phyloP scores from a whole-genome alignment of 2,329 filamentous ascomycete genomes.

The Aspergillus ustus region DNA sequence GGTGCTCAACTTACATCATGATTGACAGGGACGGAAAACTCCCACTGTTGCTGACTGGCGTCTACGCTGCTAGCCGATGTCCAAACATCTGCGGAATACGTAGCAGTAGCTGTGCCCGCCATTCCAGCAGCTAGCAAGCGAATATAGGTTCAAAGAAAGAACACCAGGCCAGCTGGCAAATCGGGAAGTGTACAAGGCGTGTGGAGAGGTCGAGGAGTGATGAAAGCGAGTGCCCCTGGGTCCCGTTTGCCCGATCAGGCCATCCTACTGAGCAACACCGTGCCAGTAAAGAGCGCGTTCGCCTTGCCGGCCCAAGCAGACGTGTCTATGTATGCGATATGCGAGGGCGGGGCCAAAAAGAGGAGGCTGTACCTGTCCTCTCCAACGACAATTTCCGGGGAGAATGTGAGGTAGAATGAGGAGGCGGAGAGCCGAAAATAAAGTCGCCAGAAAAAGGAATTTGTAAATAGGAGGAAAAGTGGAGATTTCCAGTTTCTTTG shows the following conservation, averaged over 20 bases:
- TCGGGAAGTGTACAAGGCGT: constrained; percentile 13
- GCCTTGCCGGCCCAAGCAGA: constrained; percentile 11
- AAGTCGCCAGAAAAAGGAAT: constrained; percentile 37
- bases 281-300: constrained; percentile 17
- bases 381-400: constrained; percentile 10
- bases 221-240: constrained; percentile 23
- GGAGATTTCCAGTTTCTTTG: constrained; percentile 20
- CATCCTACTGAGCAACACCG: constrained; percentile 32
- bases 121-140: constrained; percentile 34
- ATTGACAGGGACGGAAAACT: constrained; percentile 42
- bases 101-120: constrained; percentile 46
- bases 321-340: constrained; percentile 15
- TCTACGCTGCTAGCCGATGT: constrained; percentile 40
- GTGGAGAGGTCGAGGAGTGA: constrained; percentile 10
- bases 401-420: constrained; percentile 21
- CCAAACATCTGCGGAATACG: constrained; percentile 46
- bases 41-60: constrained; percentile 40
- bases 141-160: constrained; percentile 21
- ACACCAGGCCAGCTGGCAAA: constrained; percentile 42
- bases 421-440: constrained; percentile 21
- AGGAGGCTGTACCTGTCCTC: constrained; percentile 11
- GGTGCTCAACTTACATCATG: constrained; percentile 39
- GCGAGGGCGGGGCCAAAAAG: constrained; percentile 17
- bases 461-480: constrained; percentile 38
- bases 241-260: constrained; percentile 30